phyloP scores from a whole-genome alignment of 768 basidiomycete genomes.

The Termitomyces sp. region DNA sequence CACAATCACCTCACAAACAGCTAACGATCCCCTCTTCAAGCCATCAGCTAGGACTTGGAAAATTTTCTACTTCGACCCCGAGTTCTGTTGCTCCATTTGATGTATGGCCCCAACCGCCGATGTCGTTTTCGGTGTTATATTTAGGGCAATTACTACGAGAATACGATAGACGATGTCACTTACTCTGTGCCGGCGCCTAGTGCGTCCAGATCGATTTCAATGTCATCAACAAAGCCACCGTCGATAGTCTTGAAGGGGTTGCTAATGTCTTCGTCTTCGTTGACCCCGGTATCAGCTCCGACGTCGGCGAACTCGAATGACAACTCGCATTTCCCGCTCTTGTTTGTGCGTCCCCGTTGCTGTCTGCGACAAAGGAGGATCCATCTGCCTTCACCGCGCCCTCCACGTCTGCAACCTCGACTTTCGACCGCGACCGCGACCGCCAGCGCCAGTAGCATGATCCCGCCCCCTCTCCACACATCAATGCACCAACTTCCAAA shows the following conservation, averaged over 20 bases:
- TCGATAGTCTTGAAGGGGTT: slow-evolving; percentile 6
- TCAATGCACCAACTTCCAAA: not conserved
- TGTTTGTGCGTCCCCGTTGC: not conserved
- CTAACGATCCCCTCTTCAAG: not conserved
- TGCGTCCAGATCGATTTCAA: slow-evolving; percentile 11
- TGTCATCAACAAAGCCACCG: slow-evolving; percentile 9
- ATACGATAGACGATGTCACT: not conserved
- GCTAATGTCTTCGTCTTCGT: not conserved
- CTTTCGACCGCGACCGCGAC: too few species aligned
- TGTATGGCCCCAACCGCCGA: not conserved
- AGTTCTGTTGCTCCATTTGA: not conserved
- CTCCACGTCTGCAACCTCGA: not conserved
- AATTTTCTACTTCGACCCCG: not conserved
- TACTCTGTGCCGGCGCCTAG: not conserved
- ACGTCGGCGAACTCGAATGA: not conserved
- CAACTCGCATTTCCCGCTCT: not conserved
- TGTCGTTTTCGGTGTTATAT: not conserved
- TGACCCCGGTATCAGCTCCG: slow-evolving; percentile 8
- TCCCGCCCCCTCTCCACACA: slow-evolving; percentile 30
- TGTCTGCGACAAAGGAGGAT: not conserved
- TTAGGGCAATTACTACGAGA: not conserved
- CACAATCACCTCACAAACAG: too few species aligned
- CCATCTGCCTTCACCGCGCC: not conserved
- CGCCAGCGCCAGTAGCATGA: slow-evolving; percentile 31
- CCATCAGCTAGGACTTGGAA: not conserved